phyloP scores from a whole-genome alignment of 768 basidiomycete species.

The Suillus ampliporus region DNA sequence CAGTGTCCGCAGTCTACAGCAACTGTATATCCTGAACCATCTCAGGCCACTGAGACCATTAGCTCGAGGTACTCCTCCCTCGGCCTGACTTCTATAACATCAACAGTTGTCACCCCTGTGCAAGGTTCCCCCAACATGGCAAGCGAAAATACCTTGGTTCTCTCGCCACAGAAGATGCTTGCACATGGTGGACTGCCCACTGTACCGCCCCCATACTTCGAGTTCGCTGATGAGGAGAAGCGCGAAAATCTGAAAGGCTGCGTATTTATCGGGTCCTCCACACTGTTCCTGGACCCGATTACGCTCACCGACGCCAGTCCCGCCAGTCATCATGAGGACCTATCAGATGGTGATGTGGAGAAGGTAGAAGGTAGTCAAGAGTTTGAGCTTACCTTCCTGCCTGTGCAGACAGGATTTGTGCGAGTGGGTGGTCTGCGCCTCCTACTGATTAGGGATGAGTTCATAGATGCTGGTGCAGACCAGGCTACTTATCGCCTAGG shows the following conservation, averaged over 20 bases:
- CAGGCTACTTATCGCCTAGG: slow-evolving; percentile 19
- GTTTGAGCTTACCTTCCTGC: slow-evolving; percentile 69
- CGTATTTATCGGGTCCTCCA: slow-evolving; percentile 57
- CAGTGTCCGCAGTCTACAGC: slow-evolving; percentile 44
- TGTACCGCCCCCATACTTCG: slow-evolving; percentile 56
- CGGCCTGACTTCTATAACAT: slow-evolving; percentile 10
- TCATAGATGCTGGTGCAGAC: slow-evolving; percentile 42
- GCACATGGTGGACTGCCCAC: slow-evolving; percentile 14
- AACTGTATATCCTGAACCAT: slow-evolving; percentile 17
- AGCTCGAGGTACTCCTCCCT: slow-evolving; percentile 17
- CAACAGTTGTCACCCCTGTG: slow-evolving; percentile 8
- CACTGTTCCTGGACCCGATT: slow-evolving; percentile 50
- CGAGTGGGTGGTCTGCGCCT: slow-evolving; percentile 75
- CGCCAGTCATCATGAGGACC: slow-evolving; percentile 11
- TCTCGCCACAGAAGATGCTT: slow-evolving; percentile 22
- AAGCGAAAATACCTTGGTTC: slow-evolving; percentile 17
- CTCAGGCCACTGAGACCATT: neutral
- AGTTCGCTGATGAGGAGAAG: slow-evolving; percentile 43
- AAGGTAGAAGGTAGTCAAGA: slow-evolving; percentile 52
- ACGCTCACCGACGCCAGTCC: slow-evolving; percentile 34
- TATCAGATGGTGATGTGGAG: slow-evolving; percentile 19
- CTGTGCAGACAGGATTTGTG: slow-evolving; percentile 62
- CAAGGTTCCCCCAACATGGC: slow-evolving; percentile 8
- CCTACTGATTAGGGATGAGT: slow-evolving; percentile 62
- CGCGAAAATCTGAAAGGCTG: slow-evolving; percentile 38